These are phyloP conservation scores for Malus sieversii DNA, from an alignment of 306 rosid genomes.

Conservation along the genomic window DNA sequence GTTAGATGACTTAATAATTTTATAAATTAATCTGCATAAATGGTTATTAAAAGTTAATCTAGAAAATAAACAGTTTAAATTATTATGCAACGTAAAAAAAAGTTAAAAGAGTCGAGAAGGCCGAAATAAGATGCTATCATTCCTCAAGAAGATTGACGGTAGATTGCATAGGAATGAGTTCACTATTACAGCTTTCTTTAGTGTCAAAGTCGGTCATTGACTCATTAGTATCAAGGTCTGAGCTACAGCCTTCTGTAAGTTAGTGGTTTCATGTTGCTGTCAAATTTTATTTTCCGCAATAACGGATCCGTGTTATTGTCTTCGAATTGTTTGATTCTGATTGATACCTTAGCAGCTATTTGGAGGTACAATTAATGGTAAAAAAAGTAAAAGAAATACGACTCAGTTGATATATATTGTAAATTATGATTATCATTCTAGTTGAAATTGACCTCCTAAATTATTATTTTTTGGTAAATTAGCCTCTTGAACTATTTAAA, in stretches of 20 bases:
- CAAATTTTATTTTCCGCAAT: background rate
- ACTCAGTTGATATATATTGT: background rate
- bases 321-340: background rate
- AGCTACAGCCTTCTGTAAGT: background rate
- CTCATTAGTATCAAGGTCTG: background rate
- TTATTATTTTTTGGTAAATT: too few species aligned
- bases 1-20: too few species aligned
- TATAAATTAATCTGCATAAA: too few species aligned
- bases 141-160: background rate
- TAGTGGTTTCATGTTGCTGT: background rate
- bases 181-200: background rate
- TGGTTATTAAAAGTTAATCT: background rate
- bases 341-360: too few species aligned
- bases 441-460: too few species aligned
- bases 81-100: too few species aligned
- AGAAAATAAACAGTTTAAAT: too few species aligned
- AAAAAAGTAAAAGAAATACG: background rate
- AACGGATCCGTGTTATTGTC: background rate
- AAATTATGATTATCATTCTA: too few species aligned
- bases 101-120: too few species aligned
- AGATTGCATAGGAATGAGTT: background rate
- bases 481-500: too few species aligned
- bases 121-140: background rate
- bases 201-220: background rate
- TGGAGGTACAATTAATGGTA: too few species aligned